Conservation (phyloP, 106 monocot genomes). For the Phalaenopsis aphrodite region DNA sequence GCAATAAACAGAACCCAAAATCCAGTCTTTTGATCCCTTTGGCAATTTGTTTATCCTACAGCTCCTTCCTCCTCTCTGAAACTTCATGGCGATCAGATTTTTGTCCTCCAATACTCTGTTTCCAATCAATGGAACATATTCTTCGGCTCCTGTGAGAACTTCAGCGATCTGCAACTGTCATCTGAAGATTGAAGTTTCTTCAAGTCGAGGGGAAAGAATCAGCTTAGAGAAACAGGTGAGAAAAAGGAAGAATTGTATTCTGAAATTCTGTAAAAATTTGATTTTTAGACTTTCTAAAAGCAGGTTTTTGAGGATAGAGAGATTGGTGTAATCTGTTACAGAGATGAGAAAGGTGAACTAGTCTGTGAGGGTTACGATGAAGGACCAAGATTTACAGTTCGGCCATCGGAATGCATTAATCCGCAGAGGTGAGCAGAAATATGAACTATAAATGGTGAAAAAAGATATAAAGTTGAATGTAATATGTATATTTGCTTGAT, state of each 20-base stretch:
- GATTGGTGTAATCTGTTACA: conserved; percentile 36
- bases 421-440: neutral
- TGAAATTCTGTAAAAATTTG: neutral
- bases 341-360: conserved; percentile 37
- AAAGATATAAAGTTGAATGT: neutral
- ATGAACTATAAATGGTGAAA: neutral
- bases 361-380: conserved; percentile 62
- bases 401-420: neutral
- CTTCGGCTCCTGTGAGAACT: neutral
- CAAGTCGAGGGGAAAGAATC: neutral
- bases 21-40: too few species aligned
- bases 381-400: conserved; percentile 29
- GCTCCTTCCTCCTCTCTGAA: too few species aligned
- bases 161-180: neutral
- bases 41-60: too few species aligned
- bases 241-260: too few species aligned
- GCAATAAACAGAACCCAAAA: too few species aligned
- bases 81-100: neutral
- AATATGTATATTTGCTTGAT: neutral
- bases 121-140: neutral
- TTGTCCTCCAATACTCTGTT: neutral
- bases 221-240: neutral
- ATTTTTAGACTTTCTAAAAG: neutral
- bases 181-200: neutral
- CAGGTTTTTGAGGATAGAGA: conserved; percentile 42